Evolutionary conservation across 2,329 filamentous ascomycete genomes (phyloP), one percentile per base, ranked within the genome.

Genomic region (Claviceps humidiphila): DNA sequence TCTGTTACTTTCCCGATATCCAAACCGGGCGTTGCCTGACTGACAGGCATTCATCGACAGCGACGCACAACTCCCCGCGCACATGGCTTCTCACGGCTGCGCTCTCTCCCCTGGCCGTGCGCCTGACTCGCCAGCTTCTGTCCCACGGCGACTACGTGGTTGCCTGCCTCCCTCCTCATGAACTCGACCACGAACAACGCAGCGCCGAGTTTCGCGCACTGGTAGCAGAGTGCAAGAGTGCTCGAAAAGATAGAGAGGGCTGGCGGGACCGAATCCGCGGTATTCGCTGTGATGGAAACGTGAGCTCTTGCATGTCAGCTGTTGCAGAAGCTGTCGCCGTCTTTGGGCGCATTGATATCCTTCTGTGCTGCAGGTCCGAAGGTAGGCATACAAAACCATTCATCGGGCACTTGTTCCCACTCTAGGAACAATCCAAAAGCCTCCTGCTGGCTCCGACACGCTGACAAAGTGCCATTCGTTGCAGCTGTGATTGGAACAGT

Each of bases 71-170:
- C 63, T 83, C 80, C 37, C 89, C 90, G 49, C 84, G 91, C 62
- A 88, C 91, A 62, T 97, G 93, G 93, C 83, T 98, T 64, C 74
- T 98, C 58, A 95, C 90, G 11, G 85, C 87, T 54, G 87, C 88
- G 38, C 80, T 91, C 55, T 91, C 89, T 39, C 89, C 91, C 13
- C 78, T 96, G 57, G 85, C 85, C 51, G 85, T 95, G 55, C 85
- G 87, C 46, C 77, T 96, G 53, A 86, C 89, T 51, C 82, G 85
- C 51, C 80, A 88, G 60, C 76, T 95, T 44, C 82, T 97, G 47
- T 81, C 81, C n/a, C 89, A 96, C 68, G 91, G 93, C 48, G 93
- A 97, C 68, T 90, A 85, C 65, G 85, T 95, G 47, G 85, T 91
- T 47, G 86, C 89, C 5, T 93, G 90, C 51, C 76, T 96, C 38